Evolutionary conservation across 1,284 basidiomycete species (phyloP).

Genomic region (Trametes versicolor): DNA sequence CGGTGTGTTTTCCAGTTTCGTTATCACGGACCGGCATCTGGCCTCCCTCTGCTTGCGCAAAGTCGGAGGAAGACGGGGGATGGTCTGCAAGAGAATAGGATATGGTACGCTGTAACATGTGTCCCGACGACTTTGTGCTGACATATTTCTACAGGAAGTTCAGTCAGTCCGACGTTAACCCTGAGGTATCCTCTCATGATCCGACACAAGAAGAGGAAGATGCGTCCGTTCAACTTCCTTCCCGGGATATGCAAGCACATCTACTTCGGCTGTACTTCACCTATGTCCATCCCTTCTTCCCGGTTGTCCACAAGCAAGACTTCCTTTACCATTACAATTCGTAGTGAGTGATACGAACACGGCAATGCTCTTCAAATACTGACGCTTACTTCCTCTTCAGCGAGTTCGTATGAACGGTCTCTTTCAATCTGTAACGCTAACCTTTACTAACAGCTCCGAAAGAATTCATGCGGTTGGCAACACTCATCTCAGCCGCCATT

Average conservation of each 20-base stretch:
- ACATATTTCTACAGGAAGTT: conserved; percentile 61
- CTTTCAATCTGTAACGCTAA: not conserved
- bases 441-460: not conserved
- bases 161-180: conserved; percentile 54
- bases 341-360: conserved; percentile 51
- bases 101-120: conserved; percentile 61
- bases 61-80: conserved; percentile 71
- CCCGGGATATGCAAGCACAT: conserved; percentile 67
- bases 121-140: no score
- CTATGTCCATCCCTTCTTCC: conserved; percentile 83
- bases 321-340: conserved; percentile 73
- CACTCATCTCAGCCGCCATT: conserved; percentile 43
- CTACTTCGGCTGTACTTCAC: conserved; percentile 82
- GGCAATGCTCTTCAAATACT: not conserved
- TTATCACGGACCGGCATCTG: conserved; percentile 79
- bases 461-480: conserved; percentile 1
- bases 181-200: conserved; percentile 55
- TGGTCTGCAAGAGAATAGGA: conserved; percentile 65
- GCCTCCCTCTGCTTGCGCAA: conserved; percentile 77
- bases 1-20: conserved; percentile 60
- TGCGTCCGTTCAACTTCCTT: conserved; percentile 61
- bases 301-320: conserved; percentile 75
- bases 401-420: conserved; percentile 6
- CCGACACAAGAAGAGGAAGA: conserved; percentile 48
- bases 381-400: not conserved